These are phyloP conservation scores for Fusarium mexicanum DNA, from an alignment of 2,329 filamentous ascomycete genomes.

Conservation along the genomic window DNA sequence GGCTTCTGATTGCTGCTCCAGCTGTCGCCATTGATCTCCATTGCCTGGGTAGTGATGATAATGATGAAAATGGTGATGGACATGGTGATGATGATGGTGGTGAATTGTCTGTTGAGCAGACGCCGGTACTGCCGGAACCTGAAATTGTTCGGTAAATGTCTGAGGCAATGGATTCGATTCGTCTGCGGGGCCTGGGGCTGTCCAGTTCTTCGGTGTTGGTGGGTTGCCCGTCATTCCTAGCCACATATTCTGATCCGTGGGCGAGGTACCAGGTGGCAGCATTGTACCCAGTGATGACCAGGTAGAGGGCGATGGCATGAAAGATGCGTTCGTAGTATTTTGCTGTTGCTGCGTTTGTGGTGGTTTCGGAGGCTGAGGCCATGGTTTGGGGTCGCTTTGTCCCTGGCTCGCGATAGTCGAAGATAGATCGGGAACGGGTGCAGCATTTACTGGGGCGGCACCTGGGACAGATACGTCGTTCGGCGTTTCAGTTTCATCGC, in stretches of 20 bases:
- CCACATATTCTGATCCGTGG: slow-evolving; percentile 23
- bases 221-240: slow-evolving; percentile 8
- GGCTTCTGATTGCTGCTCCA: slow-evolving; percentile 33
- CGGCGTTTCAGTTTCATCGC: slow-evolving; percentile 17
- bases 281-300: slow-evolving; percentile 32
- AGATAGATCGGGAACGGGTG: neutral
- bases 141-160: slow-evolving; percentile 25
- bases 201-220: slow-evolving; percentile 24
- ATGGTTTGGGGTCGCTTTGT: neutral
- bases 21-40: slow-evolving; percentile 24
- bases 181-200: slow-evolving; percentile 2
- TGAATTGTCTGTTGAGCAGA: slow-evolving; percentile 28
- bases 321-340: neutral
- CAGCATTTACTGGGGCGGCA: neutral
- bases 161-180: neutral
- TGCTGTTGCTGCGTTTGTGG: neutral
- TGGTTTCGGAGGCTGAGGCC: slow-evolving; percentile 1
- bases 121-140: slow-evolving; percentile 4
- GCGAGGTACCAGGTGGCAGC: slow-evolving; percentile 14
- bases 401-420: neutral
- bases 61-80: slow-evolving; percentile 36
- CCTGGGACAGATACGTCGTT: neutral
- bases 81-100: slow-evolving; percentile 32
- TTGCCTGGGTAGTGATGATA: slow-evolving; percentile 32
- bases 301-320: slow-evolving; percentile 20